A percentile compares a stretch with the other conserved stretches of the same genome.
Conservation (phyloP, 371 early-diverging fungal genomes). For the Lichtheimia ramosa region DNA sequence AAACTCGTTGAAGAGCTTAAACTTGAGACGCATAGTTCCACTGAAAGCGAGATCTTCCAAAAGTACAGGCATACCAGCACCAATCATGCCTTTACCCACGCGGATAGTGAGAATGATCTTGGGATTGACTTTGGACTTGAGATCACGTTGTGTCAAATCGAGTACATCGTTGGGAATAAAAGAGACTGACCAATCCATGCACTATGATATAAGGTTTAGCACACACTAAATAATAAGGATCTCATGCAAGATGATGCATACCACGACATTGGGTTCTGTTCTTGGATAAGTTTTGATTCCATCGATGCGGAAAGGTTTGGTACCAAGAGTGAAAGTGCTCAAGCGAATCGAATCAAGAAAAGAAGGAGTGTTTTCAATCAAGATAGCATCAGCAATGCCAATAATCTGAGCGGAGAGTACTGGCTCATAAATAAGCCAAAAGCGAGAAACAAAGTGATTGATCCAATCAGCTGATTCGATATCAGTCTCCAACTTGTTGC, state of each 20-base stretch:
- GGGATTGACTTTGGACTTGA: slow-evolving; percentile 80
- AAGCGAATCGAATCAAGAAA: slow-evolving; percentile 91
- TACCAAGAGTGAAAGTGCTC: slow-evolving; percentile 96
- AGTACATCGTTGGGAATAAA: slow-evolving; percentile 83
- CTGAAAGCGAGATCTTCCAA: slow-evolving; percentile 91
- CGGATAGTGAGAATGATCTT: slow-evolving; percentile 91
- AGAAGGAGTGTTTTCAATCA: slow-evolving; percentile 85
- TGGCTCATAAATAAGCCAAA: slow-evolving; percentile 97
- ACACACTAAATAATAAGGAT: background rate
- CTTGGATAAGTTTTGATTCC: slow-evolving; percentile 82
- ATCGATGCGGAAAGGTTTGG: slow-evolving; percentile 94
- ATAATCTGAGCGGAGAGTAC: slow-evolving; percentile 81
- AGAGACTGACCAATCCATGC: slow-evolving; percentile 92
- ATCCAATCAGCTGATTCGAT: slow-evolving; percentile 97
- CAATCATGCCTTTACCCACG: slow-evolving; percentile 87
- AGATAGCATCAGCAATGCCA: slow-evolving; percentile 71
- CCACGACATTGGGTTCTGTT: slow-evolving; percentile 84
- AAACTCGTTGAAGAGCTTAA: slow-evolving; percentile 83
- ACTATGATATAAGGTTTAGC: slow-evolving; percentile 19
- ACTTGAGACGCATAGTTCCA: slow-evolving; percentile 79
- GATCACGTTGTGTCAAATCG: slow-evolving; percentile 69
- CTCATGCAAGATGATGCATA: slow-evolving; percentile 37
- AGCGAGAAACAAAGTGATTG: slow-evolving; percentile 81
- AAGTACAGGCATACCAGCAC: slow-evolving; percentile 91
- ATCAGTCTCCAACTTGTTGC: slow-evolving; percentile 55